Evolutionary conservation across 2,329 filamentous ascomycete genomes (phyloP), one percentile per base, ranked within the genome.

Genomic region (Penicillium sp.): DNA sequence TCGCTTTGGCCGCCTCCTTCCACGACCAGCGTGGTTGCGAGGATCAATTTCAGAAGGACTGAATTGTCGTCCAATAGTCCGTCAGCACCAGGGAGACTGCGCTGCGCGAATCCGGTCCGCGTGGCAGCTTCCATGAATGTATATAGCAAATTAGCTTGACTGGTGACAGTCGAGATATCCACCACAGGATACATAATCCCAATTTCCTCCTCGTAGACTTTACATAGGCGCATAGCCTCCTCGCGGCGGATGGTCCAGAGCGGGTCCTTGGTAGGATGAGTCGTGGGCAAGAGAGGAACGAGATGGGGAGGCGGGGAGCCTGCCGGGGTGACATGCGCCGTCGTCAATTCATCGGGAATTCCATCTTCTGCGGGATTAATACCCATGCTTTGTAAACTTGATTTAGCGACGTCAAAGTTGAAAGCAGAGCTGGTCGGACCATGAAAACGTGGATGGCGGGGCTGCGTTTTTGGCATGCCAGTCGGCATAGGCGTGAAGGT

Each of bases 101-200:
- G 65, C 55, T 80, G 76, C 52, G 80, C 75, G 37, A 85, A 73
- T 2, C 82, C 80, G 3, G 75, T 76, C 29, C 80, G 71, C 23
- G 75, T 67, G 13, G 81, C 81, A 24, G 82, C 79, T 55, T 89
- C 86, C 62, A 93, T 82, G 65, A 87, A 93, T 0, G 79, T 75
- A 46, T 84, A 84, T 1, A 95, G 72, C 49, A 77, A 76, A 51
- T 79, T 82, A 6, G 84, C 83, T 64, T 95, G 86, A 5, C 75
- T 73, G 29, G 87, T 82, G 31, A 94, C 73, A 34, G 77, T 77
- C 34, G 86, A 80, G 28, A 95, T 85, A 56, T 87, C 80, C 38
- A 95, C 68, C 3, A 95, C 80, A 0, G 91, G 91, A 65, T 95
- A 95, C 88, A 95, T 94, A 59, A 91, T 80, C 35, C 88, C 88